These are phyloP conservation scores for Ascochyta clinopodiicola DNA, from an alignment of 2,329 filamentous ascomycete species.

Conservation along the genomic window DNA sequence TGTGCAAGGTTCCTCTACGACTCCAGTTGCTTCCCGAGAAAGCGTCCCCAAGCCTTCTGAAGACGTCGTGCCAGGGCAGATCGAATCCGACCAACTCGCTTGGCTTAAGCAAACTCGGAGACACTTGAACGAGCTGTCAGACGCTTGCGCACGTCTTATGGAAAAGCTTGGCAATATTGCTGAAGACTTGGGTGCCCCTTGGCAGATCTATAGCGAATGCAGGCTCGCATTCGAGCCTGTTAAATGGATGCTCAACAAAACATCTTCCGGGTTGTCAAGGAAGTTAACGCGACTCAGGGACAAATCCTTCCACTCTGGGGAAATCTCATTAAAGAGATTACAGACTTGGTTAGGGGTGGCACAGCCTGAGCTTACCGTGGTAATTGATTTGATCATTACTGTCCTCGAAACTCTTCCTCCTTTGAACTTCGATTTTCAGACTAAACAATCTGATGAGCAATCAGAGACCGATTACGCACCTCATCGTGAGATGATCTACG, in stretches of 20 bases:
- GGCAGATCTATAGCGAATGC: conserved; percentile 17
- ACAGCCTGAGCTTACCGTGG: conserved; percentile 24
- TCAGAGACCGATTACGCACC: not conserved
- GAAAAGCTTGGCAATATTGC: conserved; percentile 40
- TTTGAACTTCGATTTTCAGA: not conserved
- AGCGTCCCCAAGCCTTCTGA: not conserved
- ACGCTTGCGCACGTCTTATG: conserved; percentile 30
- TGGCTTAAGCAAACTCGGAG: conserved; percentile 30
- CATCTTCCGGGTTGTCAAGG: conserved; percentile 13
- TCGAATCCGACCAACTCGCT: conserved; percentile 19
- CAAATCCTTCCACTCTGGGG: conserved; percentile 24
- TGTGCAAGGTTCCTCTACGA: conserved; percentile 21
- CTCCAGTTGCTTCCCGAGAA: not conserved
- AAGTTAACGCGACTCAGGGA: conserved; percentile 21
- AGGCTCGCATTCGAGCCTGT: conserved; percentile 12
- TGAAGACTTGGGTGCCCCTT: conserved; percentile 29
- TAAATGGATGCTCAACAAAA: conserved; percentile 19
- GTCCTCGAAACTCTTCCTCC: not conserved
- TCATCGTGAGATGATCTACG: not conserved
- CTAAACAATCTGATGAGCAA: not conserved
- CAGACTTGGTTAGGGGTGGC: conserved; percentile 28
- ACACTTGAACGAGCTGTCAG: conserved; percentile 29
- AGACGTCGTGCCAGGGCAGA: conserved; percentile 13
- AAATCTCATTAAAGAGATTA: conserved; percentile 9
- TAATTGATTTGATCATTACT: conserved; percentile 24